Base-by-base conservation (phyloP, 805 yeast genomes). In the Saturnispora besseyi region DNA sequence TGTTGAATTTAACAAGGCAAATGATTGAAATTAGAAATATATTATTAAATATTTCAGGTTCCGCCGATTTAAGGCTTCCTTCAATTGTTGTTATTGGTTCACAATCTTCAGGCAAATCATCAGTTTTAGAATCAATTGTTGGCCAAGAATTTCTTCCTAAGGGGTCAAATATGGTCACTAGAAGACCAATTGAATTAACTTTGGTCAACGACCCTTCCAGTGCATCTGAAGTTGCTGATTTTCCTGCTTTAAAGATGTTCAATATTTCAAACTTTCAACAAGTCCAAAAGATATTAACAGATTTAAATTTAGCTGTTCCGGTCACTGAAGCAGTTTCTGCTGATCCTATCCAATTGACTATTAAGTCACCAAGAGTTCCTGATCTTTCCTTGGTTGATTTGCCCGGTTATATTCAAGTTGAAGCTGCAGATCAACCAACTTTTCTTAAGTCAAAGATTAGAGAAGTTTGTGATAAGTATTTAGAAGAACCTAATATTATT, bases 101-200 rank as follows among this genome's bases (percentile, higher is more conserved):
- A 1, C 99, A 93, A 70, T 86, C 96, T 7, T 87, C 96, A 41
- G 99, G 99, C 42, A 93, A 93, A 65, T 88, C 97, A 0, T 91
- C 98, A 1, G 99, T 93, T 1, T 74, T 93, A 44, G 99, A 93
- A 65, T 79, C 96, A 6, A 86, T 93, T 51, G 99, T 93, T 5
- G 99, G 99, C n/a, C 96, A 87, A 58, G 97, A 93, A 63, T 93
- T 93, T 58, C 70, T 93, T 51, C 99, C 99, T 33, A 93, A 93
- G 66, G 99, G 99, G 31, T 79, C 87, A 40, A 93, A 95, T 63
- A 95, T 93, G 99, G 99, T 95, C 32, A 93, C 99, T 0, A 79
- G 98, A 65, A 77, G 99, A 59, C 99, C 99, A 1, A 91, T 93
- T 44, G 99, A 93, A 68, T 74, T 93, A 55, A 95, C 99, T 0